Evolutionary conservation across 2,329 filamentous ascomycete genomes (phyloP).

Genomic region (Atkinsonella hypoxylon): DNA sequence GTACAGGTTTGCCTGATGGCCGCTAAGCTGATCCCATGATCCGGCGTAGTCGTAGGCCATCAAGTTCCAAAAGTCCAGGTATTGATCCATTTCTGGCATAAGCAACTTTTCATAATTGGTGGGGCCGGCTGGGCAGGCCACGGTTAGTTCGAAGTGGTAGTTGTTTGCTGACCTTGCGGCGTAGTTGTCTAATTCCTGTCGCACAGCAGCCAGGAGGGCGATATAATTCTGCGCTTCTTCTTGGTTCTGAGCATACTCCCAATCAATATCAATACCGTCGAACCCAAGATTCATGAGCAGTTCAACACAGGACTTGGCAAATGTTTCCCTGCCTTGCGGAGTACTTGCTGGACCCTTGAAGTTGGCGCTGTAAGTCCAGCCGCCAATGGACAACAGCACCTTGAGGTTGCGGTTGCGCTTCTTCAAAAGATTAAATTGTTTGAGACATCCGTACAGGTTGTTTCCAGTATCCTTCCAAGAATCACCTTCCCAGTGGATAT

Average conservation of each 20-base stretch:
- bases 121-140: conserved; percentile 51
- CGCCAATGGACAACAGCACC: conserved; percentile 74
- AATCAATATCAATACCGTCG: conserved; percentile 57
- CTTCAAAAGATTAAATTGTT: conserved; percentile 81
- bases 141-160: conserved; percentile 51
- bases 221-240: conserved; percentile 47
- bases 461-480: conserved; percentile 60
- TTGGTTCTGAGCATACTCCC: conserved; percentile 50
- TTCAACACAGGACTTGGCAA: conserved; percentile 62
- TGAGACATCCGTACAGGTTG: conserved; percentile 81
- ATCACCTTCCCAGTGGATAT: conserved; percentile 62
- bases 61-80: conserved; percentile 64
- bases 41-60: conserved; percentile 90
- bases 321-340: conserved; percentile 52
- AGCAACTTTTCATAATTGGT: conserved; percentile 52
- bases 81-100: conserved; percentile 50
- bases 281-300: conserved; percentile 74
- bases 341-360: conserved; percentile 68
- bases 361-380: conserved; percentile 84
- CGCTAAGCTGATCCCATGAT: conserved; percentile 60
- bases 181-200: conserved; percentile 47
- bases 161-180: conserved; percentile 27
- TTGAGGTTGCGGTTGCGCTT: conserved; percentile 72
- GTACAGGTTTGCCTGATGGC: conserved; percentile 73
- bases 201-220: conserved; percentile 43